phyloP scores from a whole-genome alignment of 768 basidiomycete genomes.

The Tylopilus sp. region DNA sequence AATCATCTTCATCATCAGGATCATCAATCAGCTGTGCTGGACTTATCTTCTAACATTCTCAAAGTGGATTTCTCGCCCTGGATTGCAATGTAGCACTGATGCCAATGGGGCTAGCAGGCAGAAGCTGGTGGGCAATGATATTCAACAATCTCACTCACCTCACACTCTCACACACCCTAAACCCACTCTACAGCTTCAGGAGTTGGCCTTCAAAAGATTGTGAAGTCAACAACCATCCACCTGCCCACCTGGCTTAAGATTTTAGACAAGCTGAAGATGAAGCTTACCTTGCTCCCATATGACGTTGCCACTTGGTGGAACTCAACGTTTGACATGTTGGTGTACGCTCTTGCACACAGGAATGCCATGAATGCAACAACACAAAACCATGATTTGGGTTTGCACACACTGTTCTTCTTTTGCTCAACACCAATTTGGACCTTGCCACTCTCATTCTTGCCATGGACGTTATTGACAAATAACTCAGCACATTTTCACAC shows the following conservation, averaged over 20 bases:
- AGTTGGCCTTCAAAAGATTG: not conserved
- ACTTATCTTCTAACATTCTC: too few relatives aligned
- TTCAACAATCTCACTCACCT: too few relatives aligned
- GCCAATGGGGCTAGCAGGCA: too few relatives aligned
- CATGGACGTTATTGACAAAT: not conserved
- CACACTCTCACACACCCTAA: too few relatives aligned
- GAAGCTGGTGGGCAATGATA: too few relatives aligned
- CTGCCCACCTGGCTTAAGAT: not conserved
- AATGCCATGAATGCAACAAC: not conserved
- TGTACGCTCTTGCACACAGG: not conserved
- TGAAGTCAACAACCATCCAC: not conserved
- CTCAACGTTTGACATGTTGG: not conserved
- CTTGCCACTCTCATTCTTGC: not conserved
- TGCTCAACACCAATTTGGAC: not conserved
- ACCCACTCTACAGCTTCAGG: not conserved
- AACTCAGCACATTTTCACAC: not conserved
- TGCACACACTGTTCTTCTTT: not conserved
- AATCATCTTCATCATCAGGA: too few relatives aligned
- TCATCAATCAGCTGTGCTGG: too few relatives aligned
- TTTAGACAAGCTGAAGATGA: not conserved
- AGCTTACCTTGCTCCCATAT: not conserved
- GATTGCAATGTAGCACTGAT: too few relatives aligned
- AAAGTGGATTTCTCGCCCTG: too few relatives aligned
- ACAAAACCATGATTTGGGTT: not conserved
- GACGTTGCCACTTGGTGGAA: not conserved